Conservation (phyloP, 2,329 filamentous ascomycete genomes). For the Xylariaceae sp. region DNA sequence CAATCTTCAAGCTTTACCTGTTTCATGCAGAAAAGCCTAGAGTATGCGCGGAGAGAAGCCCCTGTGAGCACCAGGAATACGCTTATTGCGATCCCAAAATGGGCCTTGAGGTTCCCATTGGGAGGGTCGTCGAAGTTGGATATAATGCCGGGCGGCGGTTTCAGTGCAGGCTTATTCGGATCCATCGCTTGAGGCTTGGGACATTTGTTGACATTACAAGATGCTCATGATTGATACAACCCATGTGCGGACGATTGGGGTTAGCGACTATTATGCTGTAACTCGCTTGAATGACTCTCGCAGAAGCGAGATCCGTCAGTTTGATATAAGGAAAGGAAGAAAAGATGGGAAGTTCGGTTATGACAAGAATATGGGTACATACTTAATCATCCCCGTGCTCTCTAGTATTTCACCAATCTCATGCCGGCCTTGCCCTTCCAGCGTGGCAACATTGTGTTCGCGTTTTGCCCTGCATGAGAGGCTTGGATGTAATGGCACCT, state of each 20-base stretch:
- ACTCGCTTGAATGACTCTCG: no score
- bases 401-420: no score
- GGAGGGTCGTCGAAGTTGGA: slow-evolving; percentile 34
- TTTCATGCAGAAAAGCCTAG: slow-evolving; percentile 31
- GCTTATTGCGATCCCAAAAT: slow-evolving; percentile 29
- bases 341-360: no score
- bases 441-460: no score
- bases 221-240: background rate
- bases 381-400: no score
- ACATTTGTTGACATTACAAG: background rate
- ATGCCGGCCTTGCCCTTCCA: no score
- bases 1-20: slow-evolving; percentile 31
- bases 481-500: background rate
- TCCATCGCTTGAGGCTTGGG: slow-evolving; percentile 18
- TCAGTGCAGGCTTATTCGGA: slow-evolving; percentile 30
- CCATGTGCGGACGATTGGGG: no score
- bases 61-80: slow-evolving; percentile 24
- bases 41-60: slow-evolving; percentile 29
- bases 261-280: no score
- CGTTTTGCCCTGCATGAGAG: no score
- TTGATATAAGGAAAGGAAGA: no score
- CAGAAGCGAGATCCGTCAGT: no score
- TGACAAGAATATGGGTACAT: no score
- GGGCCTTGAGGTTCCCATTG: slow-evolving; percentile 28
- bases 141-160: slow-evolving; percentile 28